phyloP scores from a whole-genome alignment of 2,329 filamentous ascomycete genomes.

The Periglandula ipomoeae region DNA sequence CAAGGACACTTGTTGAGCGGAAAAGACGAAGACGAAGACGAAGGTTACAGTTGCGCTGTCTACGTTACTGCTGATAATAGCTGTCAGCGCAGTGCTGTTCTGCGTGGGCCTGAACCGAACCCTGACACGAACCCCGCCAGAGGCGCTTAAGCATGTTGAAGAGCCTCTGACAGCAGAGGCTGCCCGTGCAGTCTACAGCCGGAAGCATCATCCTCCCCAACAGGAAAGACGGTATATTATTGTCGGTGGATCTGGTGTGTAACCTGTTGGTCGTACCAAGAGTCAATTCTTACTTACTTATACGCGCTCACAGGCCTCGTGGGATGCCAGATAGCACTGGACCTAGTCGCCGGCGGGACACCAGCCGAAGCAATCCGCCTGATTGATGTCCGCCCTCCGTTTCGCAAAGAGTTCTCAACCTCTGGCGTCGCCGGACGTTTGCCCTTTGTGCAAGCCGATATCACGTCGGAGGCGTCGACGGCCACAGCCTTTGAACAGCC shows the following conservation, averaged over 20 bases:
- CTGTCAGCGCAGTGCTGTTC: constrained; percentile 17
- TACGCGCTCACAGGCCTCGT: constrained; percentile 35
- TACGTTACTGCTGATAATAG: constrained; percentile 7
- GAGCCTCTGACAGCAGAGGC: constrained; percentile 25
- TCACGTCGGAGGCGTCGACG: constrained; percentile 35
- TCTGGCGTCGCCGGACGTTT: constrained; percentile 25
- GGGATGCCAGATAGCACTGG: constrained; percentile 43
- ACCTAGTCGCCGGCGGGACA: constrained; percentile 44
- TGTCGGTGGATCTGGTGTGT: too few relatives aligned
- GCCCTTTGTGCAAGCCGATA: constrained; percentile 38
- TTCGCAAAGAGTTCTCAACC: constrained; percentile 29
- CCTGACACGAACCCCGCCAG: constrained; percentile 26
- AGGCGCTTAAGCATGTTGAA: constrained; percentile 21
- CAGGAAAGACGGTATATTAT: constrained; percentile 34
- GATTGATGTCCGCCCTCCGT: constrained; percentile 38
- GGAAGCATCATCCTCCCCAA: constrained; percentile 27
- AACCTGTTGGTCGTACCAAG: too few relatives aligned
- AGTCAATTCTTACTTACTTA: too few relatives aligned
- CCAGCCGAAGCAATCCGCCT: constrained; percentile 41
- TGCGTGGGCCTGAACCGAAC: constrained; percentile 25
- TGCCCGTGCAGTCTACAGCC: constrained; percentile 25
- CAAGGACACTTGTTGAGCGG: too few relatives aligned
- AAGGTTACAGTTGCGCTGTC: too few relatives aligned
- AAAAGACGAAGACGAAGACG: too few relatives aligned
- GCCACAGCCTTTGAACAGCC: constrained; percentile 34